These are phyloP conservation scores for Volutella citrinella DNA, from an alignment of 2,329 filamentous ascomycete species.

Conservation along the genomic window DNA sequence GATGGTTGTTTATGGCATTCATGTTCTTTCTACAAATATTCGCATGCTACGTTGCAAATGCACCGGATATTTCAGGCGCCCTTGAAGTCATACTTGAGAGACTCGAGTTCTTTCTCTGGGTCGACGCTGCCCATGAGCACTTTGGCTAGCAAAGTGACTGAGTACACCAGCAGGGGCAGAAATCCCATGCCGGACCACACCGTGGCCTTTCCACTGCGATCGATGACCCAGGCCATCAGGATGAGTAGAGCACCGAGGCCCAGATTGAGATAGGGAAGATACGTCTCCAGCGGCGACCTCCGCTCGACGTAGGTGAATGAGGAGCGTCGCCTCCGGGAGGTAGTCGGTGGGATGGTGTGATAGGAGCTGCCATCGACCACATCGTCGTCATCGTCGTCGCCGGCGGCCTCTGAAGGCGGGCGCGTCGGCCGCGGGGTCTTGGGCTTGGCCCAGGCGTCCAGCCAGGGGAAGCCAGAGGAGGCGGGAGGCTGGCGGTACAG, in stretches of 20 bases:
- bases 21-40: no score
- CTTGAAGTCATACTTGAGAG: slow-evolving; percentile 64
- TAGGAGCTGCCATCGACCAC: slow-evolving; percentile 13
- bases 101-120: slow-evolving; percentile 60
- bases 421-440: slow-evolving; percentile 23
- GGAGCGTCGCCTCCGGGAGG: slow-evolving; percentile 14
- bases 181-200: slow-evolving; percentile 44
- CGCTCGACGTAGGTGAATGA: slow-evolving; percentile 20
- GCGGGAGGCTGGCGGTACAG: slow-evolving; percentile 54
- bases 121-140: slow-evolving; percentile 66
- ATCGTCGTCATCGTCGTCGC: slow-evolving; percentile 16
- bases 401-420: slow-evolving; percentile 17
- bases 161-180: slow-evolving; percentile 58
- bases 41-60: no score
- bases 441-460: slow-evolving; percentile 45
- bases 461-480: slow-evolving; percentile 47
- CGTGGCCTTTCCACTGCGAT: slow-evolving; percentile 29
- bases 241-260: slow-evolving; percentile 52
- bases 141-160: slow-evolving; percentile 59
- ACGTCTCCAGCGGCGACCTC: slow-evolving; percentile 50
- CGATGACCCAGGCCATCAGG: slow-evolving; percentile 41
- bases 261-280: slow-evolving; percentile 60
- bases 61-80: no score
- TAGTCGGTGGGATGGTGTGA: slow-evolving; percentile 8
- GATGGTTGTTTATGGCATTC: no score